Percentiles rank a stretch among this genome's conserved stretches.
phyloP scores from a whole-genome alignment of 2,329 filamentous ascomycete genomes.

The Exophiala aquamarina region DNA sequence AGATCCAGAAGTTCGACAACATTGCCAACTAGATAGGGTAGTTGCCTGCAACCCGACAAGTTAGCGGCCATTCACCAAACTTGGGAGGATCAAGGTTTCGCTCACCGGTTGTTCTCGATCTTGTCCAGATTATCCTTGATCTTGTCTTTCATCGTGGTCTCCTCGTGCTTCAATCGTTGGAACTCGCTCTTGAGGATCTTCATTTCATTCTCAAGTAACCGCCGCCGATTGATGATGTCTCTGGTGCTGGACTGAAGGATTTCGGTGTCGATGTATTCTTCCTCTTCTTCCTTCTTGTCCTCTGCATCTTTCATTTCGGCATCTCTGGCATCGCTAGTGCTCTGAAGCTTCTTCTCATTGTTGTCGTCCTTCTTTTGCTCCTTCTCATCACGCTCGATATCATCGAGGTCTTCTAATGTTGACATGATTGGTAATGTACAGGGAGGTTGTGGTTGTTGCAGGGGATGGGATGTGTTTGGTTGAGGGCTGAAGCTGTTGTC shows the following conservation, averaged over 20 bases:
- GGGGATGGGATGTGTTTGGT: background rate
- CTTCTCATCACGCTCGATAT: conserved; percentile 75
- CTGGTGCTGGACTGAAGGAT: conserved; percentile 89
- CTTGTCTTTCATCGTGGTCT: conserved; percentile 93
- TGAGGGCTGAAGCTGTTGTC: background rate
- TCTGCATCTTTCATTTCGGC: conserved; percentile 89
- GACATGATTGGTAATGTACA: conserved; percentile 61
- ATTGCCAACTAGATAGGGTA: conserved; percentile 97
- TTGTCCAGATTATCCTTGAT: conserved; percentile 99
- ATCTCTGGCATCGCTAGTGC: conserved; percentile 62
- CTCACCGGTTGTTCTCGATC: conserved; percentile 96
- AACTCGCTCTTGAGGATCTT: conserved; percentile 98
- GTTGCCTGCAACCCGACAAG: conserved; percentile 62
- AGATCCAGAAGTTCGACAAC: conserved; percentile 96
- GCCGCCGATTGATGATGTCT: conserved; percentile 88
- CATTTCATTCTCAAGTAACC: conserved; percentile 94
- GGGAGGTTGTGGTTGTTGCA: background rate
- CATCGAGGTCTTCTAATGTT: conserved; percentile 87
- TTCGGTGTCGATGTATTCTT: conserved; percentile 87
- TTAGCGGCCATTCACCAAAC: conserved; percentile 14
- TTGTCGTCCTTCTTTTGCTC: conserved; percentile 60
- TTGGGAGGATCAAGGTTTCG: conserved; percentile 3
- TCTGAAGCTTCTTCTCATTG: conserved; percentile 54
- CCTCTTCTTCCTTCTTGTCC: conserved; percentile 64
- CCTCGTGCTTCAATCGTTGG: conserved; percentile 91